These are phyloP conservation scores for Zasmidium cellare DNA, from an alignment of 2,329 filamentous ascomycete genomes.

Conservation along the genomic window DNA sequence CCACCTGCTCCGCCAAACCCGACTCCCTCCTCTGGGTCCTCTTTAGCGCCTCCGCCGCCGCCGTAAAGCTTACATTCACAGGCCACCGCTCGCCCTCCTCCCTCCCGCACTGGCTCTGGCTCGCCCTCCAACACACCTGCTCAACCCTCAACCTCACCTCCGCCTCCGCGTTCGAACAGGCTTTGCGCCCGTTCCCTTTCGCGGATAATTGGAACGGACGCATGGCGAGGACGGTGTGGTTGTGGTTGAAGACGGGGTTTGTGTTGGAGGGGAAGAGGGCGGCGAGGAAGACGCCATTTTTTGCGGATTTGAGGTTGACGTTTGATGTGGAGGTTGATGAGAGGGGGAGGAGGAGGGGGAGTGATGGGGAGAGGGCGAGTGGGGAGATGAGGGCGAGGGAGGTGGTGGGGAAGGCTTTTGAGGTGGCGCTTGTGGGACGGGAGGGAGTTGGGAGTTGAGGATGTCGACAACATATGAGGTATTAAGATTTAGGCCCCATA, in stretches of 20 bases:
- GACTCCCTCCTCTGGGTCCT: conserved; percentile 1
- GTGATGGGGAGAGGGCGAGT: background rate
- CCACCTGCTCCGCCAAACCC: background rate
- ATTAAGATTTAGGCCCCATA: too few species aligned
- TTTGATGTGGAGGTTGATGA: background rate
- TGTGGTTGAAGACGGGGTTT: conserved; percentile 5
- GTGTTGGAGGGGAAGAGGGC: background rate
- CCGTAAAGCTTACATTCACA: background rate
- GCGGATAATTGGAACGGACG: conserved; percentile 3
- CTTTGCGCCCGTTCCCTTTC: background rate
- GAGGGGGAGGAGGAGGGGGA: background rate
- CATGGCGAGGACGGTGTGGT: background rate
- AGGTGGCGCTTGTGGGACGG: background rate
- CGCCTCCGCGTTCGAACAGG: background rate
- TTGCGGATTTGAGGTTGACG: conserved; percentile 2
- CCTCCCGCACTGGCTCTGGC: conserved; percentile 3
- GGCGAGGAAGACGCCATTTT: background rate
- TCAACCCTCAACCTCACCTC: background rate
- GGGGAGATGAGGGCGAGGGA: background rate
- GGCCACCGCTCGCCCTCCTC: background rate
- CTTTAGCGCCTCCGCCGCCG: background rate
- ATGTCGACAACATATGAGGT: too few species aligned
- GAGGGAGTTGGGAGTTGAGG: background rate
- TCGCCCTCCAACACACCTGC: background rate
- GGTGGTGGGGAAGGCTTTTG: background rate